Evolutionary conservation across 257 asterid species (phyloP), one percentile per base, ranked within the genome.

Genomic region (Solanum ossicruentum): DNA sequence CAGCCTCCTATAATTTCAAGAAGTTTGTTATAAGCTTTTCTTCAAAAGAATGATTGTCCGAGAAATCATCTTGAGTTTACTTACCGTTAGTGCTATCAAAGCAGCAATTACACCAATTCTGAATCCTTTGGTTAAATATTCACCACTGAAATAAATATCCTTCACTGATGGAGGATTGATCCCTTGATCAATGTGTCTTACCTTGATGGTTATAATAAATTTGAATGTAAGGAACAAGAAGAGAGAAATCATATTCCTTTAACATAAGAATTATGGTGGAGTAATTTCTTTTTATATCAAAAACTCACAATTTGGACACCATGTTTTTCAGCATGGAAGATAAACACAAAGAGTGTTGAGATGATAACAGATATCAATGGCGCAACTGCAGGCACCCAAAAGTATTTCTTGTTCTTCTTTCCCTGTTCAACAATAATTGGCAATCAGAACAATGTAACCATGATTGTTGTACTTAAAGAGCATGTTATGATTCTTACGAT

Each of bases 341-440:
- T 88, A 79, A 58, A 93, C 3, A 94, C 98, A 11, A 56, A 91
- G 69, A 93, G 85, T 21, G 98, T 94, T 17, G 98, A 82, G 65
- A 94, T 72, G 88, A 94, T 85, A 21, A 94, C 95, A 0, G 98
- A 94, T 71, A 88, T 85, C 91, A 94, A 75, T 4, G 98, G 98
- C 73, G 94, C 97, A 75, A 94, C 90, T 85, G 98, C 98, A 84
- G 98, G 88, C 84, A 94, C 26, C 98, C 98, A 94, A 63, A 94
- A 94, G 36, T 80, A 39, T 57, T 89, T 94, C 90, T 79, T 92
- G 88, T 93, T 89, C 90, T 36, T 91, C 73, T 93, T 94, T 23
- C 92, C 97, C 98, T 94, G 88, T 51, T 77, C 8, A 49, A 86
- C 72, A 65, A 65, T 47, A 58, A 7, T 21, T 13, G 81, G 60